Evolutionary conservation across 2,329 filamentous ascomycete species (phyloP), one percentile per base, ranked within the genome.

Genomic region (Fusarium continuum): DNA sequence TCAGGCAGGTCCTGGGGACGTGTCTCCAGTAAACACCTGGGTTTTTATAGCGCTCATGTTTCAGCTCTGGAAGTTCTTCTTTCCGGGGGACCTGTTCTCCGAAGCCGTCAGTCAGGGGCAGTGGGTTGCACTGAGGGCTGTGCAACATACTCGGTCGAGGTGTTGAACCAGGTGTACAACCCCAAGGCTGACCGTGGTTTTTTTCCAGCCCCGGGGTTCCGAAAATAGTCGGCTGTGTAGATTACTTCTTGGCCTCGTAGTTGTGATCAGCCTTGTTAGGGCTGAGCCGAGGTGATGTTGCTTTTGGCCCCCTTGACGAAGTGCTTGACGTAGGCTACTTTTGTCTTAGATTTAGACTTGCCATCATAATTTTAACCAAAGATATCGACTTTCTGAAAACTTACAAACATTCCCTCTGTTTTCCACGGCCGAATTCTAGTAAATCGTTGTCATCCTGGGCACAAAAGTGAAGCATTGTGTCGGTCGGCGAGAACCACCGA

Each of bases 1-100:
- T 70, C 83, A 76, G 58, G 80, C 82, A n/a, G n/a, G n/a, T n/a
- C 17, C 73, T 83, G 23, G 81, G 13, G 82, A 16, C 80, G 78
- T 58, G 79, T 82, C 20, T 82, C 79, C 8, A 78, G 80, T 70
- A 77, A 78, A 63, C 79, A 14, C 11, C 41, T 31, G 16, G 35
- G 11, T 5, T 26, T 39, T 31, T 10, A n/a, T n/a, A n/a, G n/a
- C 10, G 40, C 49, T 8, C 38, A 26, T 60, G 40, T 62, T 52
- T 56, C 51, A 43, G 44, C 51, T 46, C n/a, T n/a, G n/a, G n/a
- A n/a, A n/a, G n/a, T n/a, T n/a, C 46, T 28, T 26, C 29, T 41
- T 20, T 17, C 25, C 44, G 32, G 44, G 32, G 71, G 68, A 72
- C 41, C 72, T 74, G 44, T 74, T 70, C 53, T 73, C 72, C 44